Percentiles rank a stretch among this genome's conserved stretches.
These are phyloP conservation scores for Phytophthora constricta DNA, from an alignment of 352 stramenopile species.

Conservation along the genomic window DNA sequence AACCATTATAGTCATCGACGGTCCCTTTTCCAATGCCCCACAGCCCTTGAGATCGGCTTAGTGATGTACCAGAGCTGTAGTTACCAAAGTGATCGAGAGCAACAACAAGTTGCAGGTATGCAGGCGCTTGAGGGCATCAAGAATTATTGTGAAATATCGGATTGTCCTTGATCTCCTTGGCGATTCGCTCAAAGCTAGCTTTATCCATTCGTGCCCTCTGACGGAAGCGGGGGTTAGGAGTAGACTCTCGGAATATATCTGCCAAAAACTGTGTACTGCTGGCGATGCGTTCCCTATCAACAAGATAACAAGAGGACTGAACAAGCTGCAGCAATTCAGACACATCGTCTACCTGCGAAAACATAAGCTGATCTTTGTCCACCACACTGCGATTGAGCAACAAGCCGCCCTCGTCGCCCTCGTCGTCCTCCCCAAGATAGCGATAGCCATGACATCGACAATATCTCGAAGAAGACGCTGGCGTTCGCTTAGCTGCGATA, in stretches of 20 bases:
- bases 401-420: neutral
- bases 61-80: neutral
- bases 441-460: neutral
- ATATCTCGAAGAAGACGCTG: constrained; percentile 6
- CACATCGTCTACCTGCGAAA: neutral
- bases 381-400: too few relatives aligned
- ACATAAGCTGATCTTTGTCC: neutral
- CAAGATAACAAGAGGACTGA: constrained; percentile 4
- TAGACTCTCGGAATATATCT: neutral
- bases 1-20: neutral
- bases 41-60: neutral
- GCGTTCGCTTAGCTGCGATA: constrained; percentile 1
- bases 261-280: neutral
- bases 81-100: constrained; percentile 3
- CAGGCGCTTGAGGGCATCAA: neutral
- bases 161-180: neutral
- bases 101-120: neutral
- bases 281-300: neutral
- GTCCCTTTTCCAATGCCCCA: constrained; percentile 4
- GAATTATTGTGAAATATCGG: constrained; percentile 1
- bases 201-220: constrained; percentile 1
- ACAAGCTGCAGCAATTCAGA: constrained; percentile 2
- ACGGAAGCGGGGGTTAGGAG: neutral
- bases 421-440: neutral
- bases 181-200: neutral